Base-by-base conservation (phyloP, 2,329 filamentous ascomycete genomes). In the Coleophoma cylindrospora region DNA sequence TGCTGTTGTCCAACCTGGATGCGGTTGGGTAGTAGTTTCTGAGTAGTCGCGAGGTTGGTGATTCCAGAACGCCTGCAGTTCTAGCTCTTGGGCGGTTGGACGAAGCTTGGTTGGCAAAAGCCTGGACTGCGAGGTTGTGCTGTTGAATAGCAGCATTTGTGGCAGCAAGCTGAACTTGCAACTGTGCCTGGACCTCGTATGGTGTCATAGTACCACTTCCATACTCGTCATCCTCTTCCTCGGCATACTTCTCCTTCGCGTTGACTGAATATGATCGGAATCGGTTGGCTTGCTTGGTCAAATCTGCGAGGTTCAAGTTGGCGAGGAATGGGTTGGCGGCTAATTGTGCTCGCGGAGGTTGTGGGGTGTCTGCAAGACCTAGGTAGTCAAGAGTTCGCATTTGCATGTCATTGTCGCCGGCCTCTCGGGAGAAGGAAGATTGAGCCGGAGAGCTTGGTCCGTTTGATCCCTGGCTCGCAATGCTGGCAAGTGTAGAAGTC, bases 181-280 rank as follows among this genome's bases (percentile, higher is more conserved):
- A 69, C 45, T 77, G 72, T 22, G 80, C 81, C 53, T 82, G 82
- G 47, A 81, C 75, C 53, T 83, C 79, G 41, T 80, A 70, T 17
- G 70, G 69, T 48, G 80, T 64, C 51, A 71, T 65, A 19, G 76
- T 76, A 27, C 58, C 64, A 45, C 54, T 53, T 9, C 66, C 62
- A 36, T 79, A 84, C 53, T 87, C 89, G 14, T 89, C 85, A 53
- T 91, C 87, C 47, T 95, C 91, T 43, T 90, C 86, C 61, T 95
- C 90, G 2, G 88, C 91, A 62, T 97, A 97, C 68, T 94, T 95
- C 67, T 97, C 92, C 70, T 95, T 96, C 50, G 95, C 95, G 69
- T 99, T 99, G 57, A 99, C 94, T 1, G 94, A 99, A 68, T 96
- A 97, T 2, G 94, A 99, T 43, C 94, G 84, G 75, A 97, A 95